phyloP scores from a whole-genome alignment of 176 grass and related monocot species.

The Oryza australiensis region DNA sequence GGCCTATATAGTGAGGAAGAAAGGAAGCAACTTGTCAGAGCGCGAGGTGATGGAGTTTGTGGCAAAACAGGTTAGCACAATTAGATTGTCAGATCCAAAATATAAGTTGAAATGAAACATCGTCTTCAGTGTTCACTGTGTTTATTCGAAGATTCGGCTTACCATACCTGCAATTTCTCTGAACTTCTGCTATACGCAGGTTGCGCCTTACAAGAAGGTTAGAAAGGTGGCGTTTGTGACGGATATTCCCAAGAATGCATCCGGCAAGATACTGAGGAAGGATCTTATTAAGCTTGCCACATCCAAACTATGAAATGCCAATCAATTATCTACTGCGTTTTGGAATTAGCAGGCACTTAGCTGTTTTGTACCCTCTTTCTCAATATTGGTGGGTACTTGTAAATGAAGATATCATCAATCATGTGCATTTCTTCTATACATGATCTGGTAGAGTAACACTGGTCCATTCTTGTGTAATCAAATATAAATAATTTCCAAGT shows the following conservation, averaged over 20 bases:
- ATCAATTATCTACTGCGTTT: background rate
- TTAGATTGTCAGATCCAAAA: background rate
- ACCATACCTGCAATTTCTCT: background rate
- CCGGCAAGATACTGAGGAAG: constrained; percentile 91
- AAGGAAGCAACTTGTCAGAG: constrained; percentile 61
- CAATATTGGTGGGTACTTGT: background rate
- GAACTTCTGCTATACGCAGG: constrained; percentile 39
- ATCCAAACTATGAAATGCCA: constrained; percentile 62
- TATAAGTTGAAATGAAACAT: background rate
- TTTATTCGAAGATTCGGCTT: background rate
- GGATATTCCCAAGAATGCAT: constrained; percentile 88
- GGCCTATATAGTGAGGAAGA: constrained; percentile 83
- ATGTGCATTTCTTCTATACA: background rate
- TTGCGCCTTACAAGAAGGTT: constrained; percentile 93
- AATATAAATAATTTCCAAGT: background rate
- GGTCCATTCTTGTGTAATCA: background rate
- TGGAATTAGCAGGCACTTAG: background rate
- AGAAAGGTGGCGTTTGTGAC: constrained; percentile 73
- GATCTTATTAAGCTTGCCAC: constrained; percentile 90
- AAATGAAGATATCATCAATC: background rate
- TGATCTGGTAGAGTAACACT: background rate
- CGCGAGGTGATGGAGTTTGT: constrained; percentile 74
- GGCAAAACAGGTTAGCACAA: constrained; percentile 58
- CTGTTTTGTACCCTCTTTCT: background rate
- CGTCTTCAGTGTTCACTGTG: background rate